Conservation (phyloP, 805 yeast species). For the Saturnispora hagleri region DNA sequence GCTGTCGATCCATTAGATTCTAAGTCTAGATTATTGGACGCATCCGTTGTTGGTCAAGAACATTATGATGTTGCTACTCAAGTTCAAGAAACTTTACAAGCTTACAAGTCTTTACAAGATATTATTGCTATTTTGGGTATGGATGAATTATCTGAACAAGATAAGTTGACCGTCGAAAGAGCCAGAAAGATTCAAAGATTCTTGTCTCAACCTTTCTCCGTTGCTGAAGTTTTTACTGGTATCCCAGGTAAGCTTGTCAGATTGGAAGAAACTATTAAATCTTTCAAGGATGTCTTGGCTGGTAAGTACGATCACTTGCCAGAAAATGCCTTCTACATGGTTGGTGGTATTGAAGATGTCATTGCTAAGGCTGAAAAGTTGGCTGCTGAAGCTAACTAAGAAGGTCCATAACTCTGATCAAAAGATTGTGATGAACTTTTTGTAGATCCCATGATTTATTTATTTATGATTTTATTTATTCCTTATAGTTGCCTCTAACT, state of each 20-base stretch:
- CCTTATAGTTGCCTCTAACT: slow-evolving; percentile 6
- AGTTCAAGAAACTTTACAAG: slow-evolving; percentile 98
- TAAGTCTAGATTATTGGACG: slow-evolving; percentile 96
- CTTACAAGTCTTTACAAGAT: slow-evolving; percentile 99
- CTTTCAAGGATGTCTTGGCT: slow-evolving; percentile 94
- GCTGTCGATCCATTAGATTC: slow-evolving; percentile 99
- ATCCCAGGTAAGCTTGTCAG: slow-evolving; percentile 96
- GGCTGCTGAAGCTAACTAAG: slow-evolving; percentile 81
- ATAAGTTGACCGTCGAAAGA: slow-evolving; percentile 99
- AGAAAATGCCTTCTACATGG: slow-evolving; percentile 99
- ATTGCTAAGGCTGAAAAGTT: slow-evolving; percentile 98
- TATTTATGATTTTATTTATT: slow-evolving; percentile 10
- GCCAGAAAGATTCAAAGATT: slow-evolving; percentile 99
- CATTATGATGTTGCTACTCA: slow-evolving; percentile 91
- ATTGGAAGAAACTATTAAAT: slow-evolving; percentile 86
- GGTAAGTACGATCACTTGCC: slow-evolving; percentile 99
- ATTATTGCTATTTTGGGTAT: slow-evolving; percentile 99
- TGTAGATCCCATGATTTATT: slow-evolving; percentile 8
- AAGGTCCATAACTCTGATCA: slow-evolving; percentile 5
- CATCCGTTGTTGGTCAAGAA: slow-evolving; percentile 95
- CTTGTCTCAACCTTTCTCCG: slow-evolving; percentile 99
- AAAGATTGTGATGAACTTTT: slow-evolving; percentile 4
- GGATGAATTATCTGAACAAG: slow-evolving; percentile 99
- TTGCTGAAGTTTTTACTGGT: slow-evolving; percentile 99
- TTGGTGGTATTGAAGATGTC: slow-evolving; percentile 99